Percentiles rank a stretch among this genome's conserved stretches.
These are phyloP conservation scores for Aureobasidium lini DNA, from an alignment of 2,329 filamentous ascomycete genomes.

Conservation along the genomic window DNA sequence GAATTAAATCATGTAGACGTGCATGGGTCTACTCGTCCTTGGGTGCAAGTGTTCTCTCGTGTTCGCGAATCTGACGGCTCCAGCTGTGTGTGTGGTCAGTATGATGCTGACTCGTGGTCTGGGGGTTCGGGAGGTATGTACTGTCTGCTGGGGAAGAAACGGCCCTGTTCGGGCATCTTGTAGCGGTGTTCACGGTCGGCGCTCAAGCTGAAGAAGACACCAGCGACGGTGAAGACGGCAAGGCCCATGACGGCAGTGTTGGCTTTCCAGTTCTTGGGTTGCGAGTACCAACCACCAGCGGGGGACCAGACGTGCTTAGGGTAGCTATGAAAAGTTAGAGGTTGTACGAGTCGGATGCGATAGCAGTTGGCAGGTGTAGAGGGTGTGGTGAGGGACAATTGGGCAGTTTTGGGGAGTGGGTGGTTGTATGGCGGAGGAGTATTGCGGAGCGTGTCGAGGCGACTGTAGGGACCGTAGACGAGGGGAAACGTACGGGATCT, in stretches of 20 bases:
- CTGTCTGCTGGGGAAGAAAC: constrained; percentile 81
- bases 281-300: constrained; percentile 92
- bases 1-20: neutral
- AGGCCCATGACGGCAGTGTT: constrained; percentile 76
- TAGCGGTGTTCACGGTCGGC: constrained; percentile 66
- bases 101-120: neutral
- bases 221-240: constrained; percentile 61
- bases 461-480: neutral
- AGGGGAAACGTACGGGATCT: constrained; percentile 53
- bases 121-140: constrained; percentile 40
- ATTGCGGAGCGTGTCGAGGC: neutral
- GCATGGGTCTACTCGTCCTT: neutral
- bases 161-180: constrained; percentile 65
- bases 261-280: constrained; percentile 87
- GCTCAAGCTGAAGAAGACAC: constrained; percentile 62
- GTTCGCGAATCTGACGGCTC: constrained; percentile 64
- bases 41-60: constrained; percentile 39
- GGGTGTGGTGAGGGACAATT: neutral
- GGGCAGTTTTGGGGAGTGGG: neutral
- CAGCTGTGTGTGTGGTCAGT: constrained; percentile 34
- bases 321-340: constrained; percentile 52
- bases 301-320: constrained; percentile 99
- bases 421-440: neutral
- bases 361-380: neutral
- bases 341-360: neutral